Evolutionary conservation across 371 early-diverging fungal genomes (phyloP), one percentile per base, ranked within the genome.

Genomic region (Syncephalastrum monosporum): DNA sequence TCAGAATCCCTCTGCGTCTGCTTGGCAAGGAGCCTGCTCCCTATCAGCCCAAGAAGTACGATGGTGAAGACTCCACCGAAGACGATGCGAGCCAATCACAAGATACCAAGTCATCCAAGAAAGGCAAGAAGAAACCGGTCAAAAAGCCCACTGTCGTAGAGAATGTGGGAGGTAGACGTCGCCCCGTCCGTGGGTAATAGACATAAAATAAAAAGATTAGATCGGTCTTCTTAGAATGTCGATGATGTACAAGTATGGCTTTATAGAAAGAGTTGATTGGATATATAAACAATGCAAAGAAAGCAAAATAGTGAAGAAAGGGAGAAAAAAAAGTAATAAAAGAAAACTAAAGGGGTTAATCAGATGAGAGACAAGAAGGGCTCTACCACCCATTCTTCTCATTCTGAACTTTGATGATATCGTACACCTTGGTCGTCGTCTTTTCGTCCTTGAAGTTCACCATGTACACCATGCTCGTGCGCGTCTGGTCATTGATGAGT

Each of bases 381-480:
- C 7, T 56, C 56, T 24, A 64, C 77, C 77, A 76, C 29, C 71
- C 77, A 54, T 72, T 66, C 44, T 71, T 58, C 19, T 66, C 62
- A 58, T 75, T 74, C 47, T 69, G 67, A 4, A 63, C 61, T 17
- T 67, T 70, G 41, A 78, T 53, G 44, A 72, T 72, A 21, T 78
- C 73, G 48, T 62, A 69, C 4, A 75, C 64, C 52, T 75, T 74
- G 41, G 55, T 58, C 5, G 71, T 67, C 23, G 69, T 72, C 24
- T 68, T 61, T 21, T 78, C 78, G 52, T 78, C 75, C 45, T 71
- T 65, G 23, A 78, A 45, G 23, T 74, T 69, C n/a, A 78, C 57
- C 78, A 78, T 71, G 38, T 78, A 78, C 3, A 78, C 73, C 48
- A 72, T 62, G 43, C 73, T 72, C 12, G 71, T 68, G 38, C 64